Evolutionary conservation across 106 monocot genomes (phyloP), one percentile per base, ranked within the genome.

Genomic region (Dioscorea zingiberensis): DNA sequence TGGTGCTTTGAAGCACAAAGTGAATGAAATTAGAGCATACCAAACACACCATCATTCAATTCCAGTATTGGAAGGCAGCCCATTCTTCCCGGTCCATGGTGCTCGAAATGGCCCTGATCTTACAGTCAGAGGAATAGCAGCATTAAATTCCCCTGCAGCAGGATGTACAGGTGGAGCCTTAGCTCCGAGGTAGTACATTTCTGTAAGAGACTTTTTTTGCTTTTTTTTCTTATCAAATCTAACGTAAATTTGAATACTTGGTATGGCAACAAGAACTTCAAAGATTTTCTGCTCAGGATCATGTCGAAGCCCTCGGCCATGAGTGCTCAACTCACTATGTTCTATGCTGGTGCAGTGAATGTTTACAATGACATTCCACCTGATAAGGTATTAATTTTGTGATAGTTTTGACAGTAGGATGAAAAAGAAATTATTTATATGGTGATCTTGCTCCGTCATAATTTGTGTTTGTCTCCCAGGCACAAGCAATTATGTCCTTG

Each of bases 261-360:
- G 51, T 51, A 18, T 51, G 51, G 12, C 19, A 18, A 51, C 51
- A 18, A 51, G 15, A 38, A 38, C 38, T 38, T 38, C 38, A 16
- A 51, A 51, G 17, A 15, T 16, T 45, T 63, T 45, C 19, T 9
- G 22, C 47, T 17, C 47, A 91, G 91, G 73, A 69, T 66, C 26
- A 21, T 25, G 51, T 32, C 65, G 18, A 79, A 77, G 49, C 49
- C 65, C n/a, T 14, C 64, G 54, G 21, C 69, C 24, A 44, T 63
- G 21, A 38, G 77, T 6, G 47, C 78, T 27, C 87, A 88, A 48
- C 58, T 93, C 44, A 93, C 93, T 2, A 83, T 93, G 57, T 93
- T 93, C 59, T 93, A 88, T 48, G 79, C 48, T 6, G 88, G 93
- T 45, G 53, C 74, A 15, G 82, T 93, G 60, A 77, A 75, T 71